Evolutionary conservation across 2,329 filamentous ascomycete species (phyloP).

Genomic region (Tolypocladium cylindrosporum): DNA sequence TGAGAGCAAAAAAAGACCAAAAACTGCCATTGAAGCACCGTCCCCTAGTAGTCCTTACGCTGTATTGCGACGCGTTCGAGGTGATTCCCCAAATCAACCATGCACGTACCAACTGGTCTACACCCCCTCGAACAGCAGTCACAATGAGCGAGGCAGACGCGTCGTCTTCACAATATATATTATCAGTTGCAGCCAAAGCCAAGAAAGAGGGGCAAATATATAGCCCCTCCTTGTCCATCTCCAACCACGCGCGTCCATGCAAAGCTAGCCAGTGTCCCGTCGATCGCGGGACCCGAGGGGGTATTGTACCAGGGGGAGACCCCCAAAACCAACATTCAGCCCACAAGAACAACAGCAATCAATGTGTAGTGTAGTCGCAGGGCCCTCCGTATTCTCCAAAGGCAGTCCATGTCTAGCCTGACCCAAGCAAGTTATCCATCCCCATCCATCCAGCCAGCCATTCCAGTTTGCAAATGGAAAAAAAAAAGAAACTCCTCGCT

Average conservation of each 20-base stretch:
- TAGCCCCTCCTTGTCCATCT: neutral
- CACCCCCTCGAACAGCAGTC: neutral
- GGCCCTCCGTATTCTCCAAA: neutral
- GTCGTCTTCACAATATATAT: neutral
- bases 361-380: neutral
- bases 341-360: neutral
- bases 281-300: neutral
- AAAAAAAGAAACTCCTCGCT: neutral
- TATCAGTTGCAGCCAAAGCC: neutral
- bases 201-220: neutral
- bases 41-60: neutral
- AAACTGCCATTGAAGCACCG: constrained; percentile 9
- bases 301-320: neutral
- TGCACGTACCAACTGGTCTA: too few relatives aligned
- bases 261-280: neutral
- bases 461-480: neutral
- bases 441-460: neutral
- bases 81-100: neutral
- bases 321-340: neutral
- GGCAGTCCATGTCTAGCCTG: neutral
- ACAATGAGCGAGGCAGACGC: neutral
- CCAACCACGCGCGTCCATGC: neutral
- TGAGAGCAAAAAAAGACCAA: constrained; percentile 9
- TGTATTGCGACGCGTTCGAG: neutral
- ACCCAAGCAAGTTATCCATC: neutral